Base-by-base conservation (phyloP, 352 stramenopile species). In the Phytophthora colocasiae region DNA sequence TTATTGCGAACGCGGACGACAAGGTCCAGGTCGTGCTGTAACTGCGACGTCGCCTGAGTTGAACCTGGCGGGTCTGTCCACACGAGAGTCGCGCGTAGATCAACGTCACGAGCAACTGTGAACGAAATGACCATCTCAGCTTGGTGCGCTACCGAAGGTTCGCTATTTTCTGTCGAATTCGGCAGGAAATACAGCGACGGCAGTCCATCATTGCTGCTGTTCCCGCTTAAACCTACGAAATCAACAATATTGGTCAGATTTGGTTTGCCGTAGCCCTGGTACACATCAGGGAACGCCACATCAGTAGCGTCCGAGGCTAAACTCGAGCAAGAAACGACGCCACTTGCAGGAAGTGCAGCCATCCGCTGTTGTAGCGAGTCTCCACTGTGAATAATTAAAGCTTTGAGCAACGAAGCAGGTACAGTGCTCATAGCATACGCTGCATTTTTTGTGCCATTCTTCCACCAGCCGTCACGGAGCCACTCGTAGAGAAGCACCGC, bases 381-480 rank as follows among this genome's bases (percentile, higher is more conserved):
- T 1, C 83, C 76, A 55, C 87, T 95, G 65, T 95, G 87, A 56
- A 95, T 85, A 48, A 94, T 83, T 19, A 94, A 56, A n/a, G 86
- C 86, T 58, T 94, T 94, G 39, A 94, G 71, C 31, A 94, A 62
- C 5, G 86, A 77, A 49, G 86, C 83, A n/a, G 86, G 86, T 22
- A 94, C 72, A 6, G 43, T 80, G 24, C 32, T 75, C 82, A 94
- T 92, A 5, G 51, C 81, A 19, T 75, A 90, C 6, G 66, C 57
- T 12, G 64, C 7, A 60, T 94, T 73, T 50, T 90, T 88, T 40
- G 57, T 62, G 1, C 86, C 86, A 6, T 69, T 63, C 43, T 90
- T 89, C 86, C 86, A 94, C 82, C 83, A 94, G 2, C 86, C 86
- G 60, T 94, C 86, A 2, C 81, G 80, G 6, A 94, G 73, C 86